Evolutionary conservation across 176 grass and related monocot genomes (phyloP).

Genomic region (Carex pumila): DNA sequence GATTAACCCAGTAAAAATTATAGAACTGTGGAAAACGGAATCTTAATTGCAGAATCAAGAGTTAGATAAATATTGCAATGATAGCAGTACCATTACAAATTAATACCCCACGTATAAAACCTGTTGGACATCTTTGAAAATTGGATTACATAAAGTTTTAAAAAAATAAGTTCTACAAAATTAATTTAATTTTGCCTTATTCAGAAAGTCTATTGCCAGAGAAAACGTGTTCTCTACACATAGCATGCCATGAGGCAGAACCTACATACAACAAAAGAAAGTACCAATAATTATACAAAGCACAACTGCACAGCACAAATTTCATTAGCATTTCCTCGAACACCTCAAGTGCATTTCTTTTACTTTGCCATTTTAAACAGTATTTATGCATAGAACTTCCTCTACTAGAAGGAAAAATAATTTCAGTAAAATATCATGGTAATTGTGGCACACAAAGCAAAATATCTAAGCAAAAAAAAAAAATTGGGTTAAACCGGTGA

Average conservation of each 20-base stretch:
- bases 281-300: background rate
- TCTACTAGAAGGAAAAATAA: background rate
- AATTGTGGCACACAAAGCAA: background rate
- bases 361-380: background rate
- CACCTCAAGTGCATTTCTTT: background rate
- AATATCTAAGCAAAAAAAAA: background rate
- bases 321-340: background rate
- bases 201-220: constrained; percentile 45
- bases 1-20: background rate
- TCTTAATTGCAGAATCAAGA: background rate
- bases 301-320: background rate
- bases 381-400: background rate
- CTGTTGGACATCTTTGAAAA: background rate
- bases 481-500: background rate
- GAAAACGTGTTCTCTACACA: constrained; percentile 33
- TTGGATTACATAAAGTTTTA: too few relatives aligned
- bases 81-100: background rate
- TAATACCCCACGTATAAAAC: background rate
- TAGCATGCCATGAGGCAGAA: constrained; percentile 47
- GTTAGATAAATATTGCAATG: background rate
- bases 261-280: constrained; percentile 26
- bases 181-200: constrained; percentile 34
- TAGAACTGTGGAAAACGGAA: background rate
- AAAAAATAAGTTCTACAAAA: background rate
- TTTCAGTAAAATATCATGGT: background rate